Percentiles rank a stretch among this genome's conserved stretches.
Conservation (phyloP, 2,329 filamentous ascomycete genomes). For the Aspergillus glaucus region DNA sequence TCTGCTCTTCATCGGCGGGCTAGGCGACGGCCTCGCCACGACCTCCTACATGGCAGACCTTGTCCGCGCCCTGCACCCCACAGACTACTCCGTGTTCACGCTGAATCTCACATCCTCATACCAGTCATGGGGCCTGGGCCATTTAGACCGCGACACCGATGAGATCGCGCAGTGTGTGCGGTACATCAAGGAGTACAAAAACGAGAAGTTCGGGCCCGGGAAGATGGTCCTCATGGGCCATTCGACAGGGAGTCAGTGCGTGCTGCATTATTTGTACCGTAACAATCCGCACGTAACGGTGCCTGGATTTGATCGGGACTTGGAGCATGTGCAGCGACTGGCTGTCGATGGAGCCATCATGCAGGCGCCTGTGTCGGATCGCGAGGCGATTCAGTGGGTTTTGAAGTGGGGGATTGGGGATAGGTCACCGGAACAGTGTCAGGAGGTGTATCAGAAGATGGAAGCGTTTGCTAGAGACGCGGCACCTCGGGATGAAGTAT, state of each 20-base stretch:
- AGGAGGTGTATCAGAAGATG: conserved; percentile 25
- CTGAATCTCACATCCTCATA: conserved; percentile 49
- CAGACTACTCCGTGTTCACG: conserved; percentile 50
- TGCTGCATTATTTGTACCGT: conserved; percentile 55
- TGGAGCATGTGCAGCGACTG: conserved; percentile 39
- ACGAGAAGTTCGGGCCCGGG: conserved; percentile 21
- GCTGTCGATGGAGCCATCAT: conserved; percentile 67
- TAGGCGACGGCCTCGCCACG: conserved; percentile 52
- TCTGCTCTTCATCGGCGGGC: conserved; percentile 53
- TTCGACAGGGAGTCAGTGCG: conserved; percentile 63
- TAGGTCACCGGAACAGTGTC: conserved; percentile 16
- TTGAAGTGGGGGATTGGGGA: conserved; percentile 22
- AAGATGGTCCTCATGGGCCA: conserved; percentile 63
- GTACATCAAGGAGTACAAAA: conserved; percentile 43
- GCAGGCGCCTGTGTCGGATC: conserved; percentile 73
- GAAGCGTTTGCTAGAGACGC: conserved; percentile 26
- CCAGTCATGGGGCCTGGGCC: conserved; percentile 49
- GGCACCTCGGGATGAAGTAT: conserved; percentile 9
- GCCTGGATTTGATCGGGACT: conserved; percentile 22
- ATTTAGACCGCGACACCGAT: conserved; percentile 47
- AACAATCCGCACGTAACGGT: conserved; percentile 33
- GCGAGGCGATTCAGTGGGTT: conserved; percentile 53
- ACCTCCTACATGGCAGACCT: conserved; percentile 50
- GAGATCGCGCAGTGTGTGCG: conserved; percentile 48
- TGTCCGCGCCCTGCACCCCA: conserved; percentile 40